Conservation (phyloP, 345 rosid genomes). For the Gossypium australe region DNA sequence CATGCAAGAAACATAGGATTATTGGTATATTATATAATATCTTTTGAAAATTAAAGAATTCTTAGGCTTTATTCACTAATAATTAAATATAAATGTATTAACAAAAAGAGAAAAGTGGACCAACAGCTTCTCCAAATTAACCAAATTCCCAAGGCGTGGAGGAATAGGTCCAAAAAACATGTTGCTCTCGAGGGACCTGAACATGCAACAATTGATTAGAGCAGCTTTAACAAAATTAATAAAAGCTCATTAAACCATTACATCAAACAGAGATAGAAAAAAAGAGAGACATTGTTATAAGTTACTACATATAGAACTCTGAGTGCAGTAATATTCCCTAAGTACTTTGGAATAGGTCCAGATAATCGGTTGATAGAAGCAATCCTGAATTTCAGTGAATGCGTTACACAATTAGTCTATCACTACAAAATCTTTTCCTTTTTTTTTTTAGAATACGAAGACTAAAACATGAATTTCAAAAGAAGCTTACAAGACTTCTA, state of each 20-base stretch:
- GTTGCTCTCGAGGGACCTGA: conserved; percentile 13
- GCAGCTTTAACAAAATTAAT: not conserved
- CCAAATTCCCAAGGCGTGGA: conserved; percentile 9
- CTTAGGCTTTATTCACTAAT: not conserved
- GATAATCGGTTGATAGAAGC: conserved; percentile 36
- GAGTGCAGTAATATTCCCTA: conserved; percentile 34
- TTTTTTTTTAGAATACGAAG: not conserved
- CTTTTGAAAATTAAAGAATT: not conserved
- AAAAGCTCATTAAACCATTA: not conserved
- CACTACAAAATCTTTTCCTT: not conserved
- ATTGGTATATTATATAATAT: not conserved
- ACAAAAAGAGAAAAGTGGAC: not conserved
- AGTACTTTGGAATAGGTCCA: conserved; percentile 33
- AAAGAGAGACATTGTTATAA: not conserved
- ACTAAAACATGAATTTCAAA: not conserved
- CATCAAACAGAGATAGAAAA: not conserved
- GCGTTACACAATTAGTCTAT: not conserved
- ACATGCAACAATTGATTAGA: not conserved
- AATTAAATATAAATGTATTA: not conserved
- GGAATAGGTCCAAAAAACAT: conserved; percentile 12
- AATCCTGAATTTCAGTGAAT: conserved; percentile 22
- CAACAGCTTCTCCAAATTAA: conserved; percentile 6
- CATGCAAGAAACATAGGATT: too few species aligned
- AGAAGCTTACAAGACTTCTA: conserved; percentile 10
- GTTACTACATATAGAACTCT: conserved; percentile 24